Percentiles rank a stretch among this genome's conserved stretches.
Conservation (phyloP, 495 filamentous ascomycete species). For the Aspergillus nidulans region DNA sequence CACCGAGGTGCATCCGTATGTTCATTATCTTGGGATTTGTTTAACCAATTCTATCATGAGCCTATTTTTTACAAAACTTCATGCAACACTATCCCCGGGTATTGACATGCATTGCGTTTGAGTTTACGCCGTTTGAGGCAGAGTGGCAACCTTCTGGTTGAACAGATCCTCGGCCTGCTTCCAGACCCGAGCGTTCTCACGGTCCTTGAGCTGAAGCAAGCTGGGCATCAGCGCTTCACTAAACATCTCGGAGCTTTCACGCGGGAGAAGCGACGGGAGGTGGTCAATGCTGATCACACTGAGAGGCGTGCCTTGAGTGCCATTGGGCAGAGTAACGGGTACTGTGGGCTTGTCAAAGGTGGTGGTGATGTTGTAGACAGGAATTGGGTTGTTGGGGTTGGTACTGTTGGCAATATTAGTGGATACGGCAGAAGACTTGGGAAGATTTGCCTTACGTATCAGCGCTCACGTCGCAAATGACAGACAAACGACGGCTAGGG, state of each 20-base stretch:
- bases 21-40: slow-evolving; percentile 3
- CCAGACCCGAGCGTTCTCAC: slow-evolving; percentile 73
- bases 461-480: slow-evolving; percentile 83
- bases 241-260: slow-evolving; percentile 86
- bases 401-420: slow-evolving; percentile 34
- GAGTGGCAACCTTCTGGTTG: slow-evolving; percentile 72
- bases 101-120: background rate
- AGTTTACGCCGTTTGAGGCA: slow-evolving; percentile 42
- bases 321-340: slow-evolving; percentile 51
- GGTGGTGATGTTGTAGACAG: slow-evolving; percentile 77
- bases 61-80: background rate
- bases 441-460: slow-evolving; percentile 45
- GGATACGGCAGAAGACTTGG: background rate
- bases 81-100: background rate
- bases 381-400: slow-evolving; percentile 74
- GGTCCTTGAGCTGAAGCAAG: slow-evolving; percentile 72
- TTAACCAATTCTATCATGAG: background rate
- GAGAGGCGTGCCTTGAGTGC: slow-evolving; percentile 52
- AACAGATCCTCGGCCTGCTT: slow-evolving; percentile 77
- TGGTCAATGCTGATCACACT: slow-evolving; percentile 88
- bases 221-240: slow-evolving; percentile 73
- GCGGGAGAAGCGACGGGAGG: slow-evolving; percentile 77
- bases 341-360: slow-evolving; percentile 84
- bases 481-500: slow-evolving; percentile 68
- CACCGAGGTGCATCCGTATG: background rate